Conservation (phyloP, 805 yeast genomes). For the Saturnispora sanitii region DNA sequence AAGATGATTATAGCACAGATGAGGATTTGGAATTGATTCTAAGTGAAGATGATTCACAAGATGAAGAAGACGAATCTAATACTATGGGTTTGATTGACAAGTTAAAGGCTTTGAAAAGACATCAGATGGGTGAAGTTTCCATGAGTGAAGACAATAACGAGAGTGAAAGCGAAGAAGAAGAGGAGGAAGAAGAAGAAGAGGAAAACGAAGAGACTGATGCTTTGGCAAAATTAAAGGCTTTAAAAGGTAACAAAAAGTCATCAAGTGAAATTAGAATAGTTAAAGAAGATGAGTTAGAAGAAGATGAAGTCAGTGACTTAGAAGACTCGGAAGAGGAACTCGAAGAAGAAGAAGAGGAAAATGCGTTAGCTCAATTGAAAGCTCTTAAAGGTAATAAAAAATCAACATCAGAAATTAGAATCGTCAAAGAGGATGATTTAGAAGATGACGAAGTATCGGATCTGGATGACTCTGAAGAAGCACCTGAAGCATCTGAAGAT, state of each 20-base stretch:
- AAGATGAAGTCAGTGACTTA: conserved; percentile 16
- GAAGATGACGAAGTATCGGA: conserved; percentile 20
- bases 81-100: conserved; percentile 10
- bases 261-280: conserved; percentile 25
- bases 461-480: conserved; percentile 8
- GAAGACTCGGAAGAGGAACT: conserved; percentile 11
- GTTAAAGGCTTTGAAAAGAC: conserved; percentile 13
- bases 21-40: conserved; percentile 6
- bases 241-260: conserved; percentile 21
- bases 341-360: conserved; percentile 6
- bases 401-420: conserved; percentile 17
- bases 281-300: conserved; percentile 21
- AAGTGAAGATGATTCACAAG: conserved; percentile 12
- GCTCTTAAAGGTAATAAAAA: conserved; percentile 29
- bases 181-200: conserved; percentile 8
- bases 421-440: conserved; percentile 24
- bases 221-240: conserved; percentile 16
- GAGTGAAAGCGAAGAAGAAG: conserved; percentile 20
- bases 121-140: conserved; percentile 11
- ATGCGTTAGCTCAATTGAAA: conserved; percentile 26
- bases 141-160: conserved; percentile 14
- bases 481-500: conserved; percentile 20
- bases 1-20: conserved; percentile 9
- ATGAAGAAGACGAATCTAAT: conserved; percentile 13
- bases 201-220: conserved; percentile 23